Base-by-base conservation (phyloP, 345 rosid species). In the Citrus medica region DNA sequence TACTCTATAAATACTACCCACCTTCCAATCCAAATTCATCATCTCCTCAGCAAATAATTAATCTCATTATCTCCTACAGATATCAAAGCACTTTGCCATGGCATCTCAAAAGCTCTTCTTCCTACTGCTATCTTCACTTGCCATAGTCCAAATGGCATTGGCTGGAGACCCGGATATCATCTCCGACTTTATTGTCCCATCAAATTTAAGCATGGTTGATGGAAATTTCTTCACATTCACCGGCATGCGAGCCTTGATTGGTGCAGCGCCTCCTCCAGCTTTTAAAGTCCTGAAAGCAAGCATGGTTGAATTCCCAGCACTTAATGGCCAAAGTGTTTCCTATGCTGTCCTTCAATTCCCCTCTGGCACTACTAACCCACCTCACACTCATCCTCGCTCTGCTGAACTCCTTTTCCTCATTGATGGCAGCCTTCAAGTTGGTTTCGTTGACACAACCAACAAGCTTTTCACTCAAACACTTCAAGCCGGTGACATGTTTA, bases 121-220 rank as follows among this genome's bases (percentile, higher is more conserved):
- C 10, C 58, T 86, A 4, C 64, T 84, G 5, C 32, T 79, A 25
- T 82, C 83, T 46, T 75, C 81, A 13, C 17, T 72, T 13, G 78
- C 73, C 46, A 9, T 76, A 27, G 10, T 71, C 67, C 76, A 27
- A n/a, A 19, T 38, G 9, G 79, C 76, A 16, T n/a, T 27, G 21
- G 83, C 88, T 2, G 78, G 80, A 14, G 91, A 88, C 64, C 83
- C 88, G 0, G 86, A 88, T 37, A 79, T 88, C 64, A 24, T 71
- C 69, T 46, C 82, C 0, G 89, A 85, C 56, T 88, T 84, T 46
- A 1, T 82, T 7, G 4, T 67, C 46, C 91, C 87, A 9, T 5
- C 82, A 21, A 71, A 64, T 7, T 3, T n/a, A 22, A 69, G 66
- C 5, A 22, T 17, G 0, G 40, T 74, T 1, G 78, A 79, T 67